These are phyloP conservation scores for Bipolaris victoriae DNA, from an alignment of 2,329 filamentous ascomycete species.

Conservation along the genomic window DNA sequence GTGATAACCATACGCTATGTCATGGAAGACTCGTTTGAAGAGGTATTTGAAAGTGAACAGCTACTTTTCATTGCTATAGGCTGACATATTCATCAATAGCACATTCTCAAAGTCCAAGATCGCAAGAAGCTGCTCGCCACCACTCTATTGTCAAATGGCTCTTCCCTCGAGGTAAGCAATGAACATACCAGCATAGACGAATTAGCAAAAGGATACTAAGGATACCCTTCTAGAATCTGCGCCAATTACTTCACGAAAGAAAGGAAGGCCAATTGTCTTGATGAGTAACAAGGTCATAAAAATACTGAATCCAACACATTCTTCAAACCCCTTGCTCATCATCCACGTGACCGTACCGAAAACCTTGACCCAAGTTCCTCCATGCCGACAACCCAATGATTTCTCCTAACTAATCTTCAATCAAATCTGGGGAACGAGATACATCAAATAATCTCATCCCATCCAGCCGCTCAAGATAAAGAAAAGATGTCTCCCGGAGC, in stretches of 20 bases:
- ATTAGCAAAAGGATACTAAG: not conserved
- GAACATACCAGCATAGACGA: not conserved
- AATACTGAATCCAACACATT: not conserved
- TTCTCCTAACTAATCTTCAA: too few species aligned
- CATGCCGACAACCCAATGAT: too few species aligned
- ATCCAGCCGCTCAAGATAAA: too few species aligned
- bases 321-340: not conserved
- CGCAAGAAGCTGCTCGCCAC: conserved; percentile 5
- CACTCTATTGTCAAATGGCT: not conserved
- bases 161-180: conserved; percentile 1
- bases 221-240: not conserved
- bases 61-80: not conserved
- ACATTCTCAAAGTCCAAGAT: conserved; percentile 8
- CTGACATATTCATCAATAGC: not conserved
- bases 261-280: not conserved
- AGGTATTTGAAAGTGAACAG: not conserved
- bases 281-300: not conserved
- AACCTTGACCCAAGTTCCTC: too few species aligned
- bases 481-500: too few species aligned
- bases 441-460: too few species aligned
- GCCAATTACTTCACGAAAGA: not conserved
- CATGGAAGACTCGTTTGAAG: conserved; percentile 50
- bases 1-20: conserved; percentile 51
- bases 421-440: too few species aligned
- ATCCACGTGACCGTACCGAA: too few species aligned